These are phyloP conservation scores for Aspergillus diversus DNA, from an alignment of 495 filamentous ascomycete genomes.

Conservation along the genomic window DNA sequence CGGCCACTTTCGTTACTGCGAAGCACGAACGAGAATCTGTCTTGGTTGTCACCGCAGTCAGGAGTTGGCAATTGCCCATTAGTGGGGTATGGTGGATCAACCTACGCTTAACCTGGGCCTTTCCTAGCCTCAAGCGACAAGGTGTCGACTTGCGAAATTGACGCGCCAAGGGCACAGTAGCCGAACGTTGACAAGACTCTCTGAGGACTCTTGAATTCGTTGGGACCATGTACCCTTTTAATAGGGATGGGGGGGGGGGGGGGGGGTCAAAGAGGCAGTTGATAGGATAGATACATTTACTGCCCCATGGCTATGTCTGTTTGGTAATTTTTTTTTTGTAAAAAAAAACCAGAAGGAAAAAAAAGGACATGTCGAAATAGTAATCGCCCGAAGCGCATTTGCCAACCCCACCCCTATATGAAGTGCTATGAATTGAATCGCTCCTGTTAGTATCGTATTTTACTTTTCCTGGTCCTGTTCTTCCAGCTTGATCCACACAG, in stretches of 20 bases:
- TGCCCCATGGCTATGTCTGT: conserved; percentile 1
- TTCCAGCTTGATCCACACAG: conserved; percentile 1
- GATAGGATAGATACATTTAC: conserved; percentile 2
- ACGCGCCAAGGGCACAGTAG: not conserved
- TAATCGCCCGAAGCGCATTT: not conserved
- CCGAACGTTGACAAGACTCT: not conserved
- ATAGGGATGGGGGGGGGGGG: not conserved
- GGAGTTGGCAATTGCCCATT: not conserved
- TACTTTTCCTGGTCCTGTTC: not conserved
- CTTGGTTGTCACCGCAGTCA: no score
- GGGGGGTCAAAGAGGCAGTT: not conserved
- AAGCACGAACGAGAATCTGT: no score
- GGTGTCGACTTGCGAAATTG: not conserved
- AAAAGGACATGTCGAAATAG: not conserved
- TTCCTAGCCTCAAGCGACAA: not conserved
- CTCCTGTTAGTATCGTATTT: not conserved
- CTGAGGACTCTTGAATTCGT: not conserved
- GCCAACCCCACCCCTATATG: conserved; percentile 1
- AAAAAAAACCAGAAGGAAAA: not conserved
- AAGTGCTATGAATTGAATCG: not conserved
- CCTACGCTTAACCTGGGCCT: not conserved
- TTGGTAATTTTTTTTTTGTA: not conserved
- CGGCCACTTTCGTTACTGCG: not conserved
- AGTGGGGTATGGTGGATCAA: conserved; percentile 5
- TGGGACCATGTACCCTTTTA: not conserved